These are phyloP conservation scores for Pulveroboletus sp. DNA, from an alignment of 768 basidiomycete species.

Conservation along the genomic window DNA sequence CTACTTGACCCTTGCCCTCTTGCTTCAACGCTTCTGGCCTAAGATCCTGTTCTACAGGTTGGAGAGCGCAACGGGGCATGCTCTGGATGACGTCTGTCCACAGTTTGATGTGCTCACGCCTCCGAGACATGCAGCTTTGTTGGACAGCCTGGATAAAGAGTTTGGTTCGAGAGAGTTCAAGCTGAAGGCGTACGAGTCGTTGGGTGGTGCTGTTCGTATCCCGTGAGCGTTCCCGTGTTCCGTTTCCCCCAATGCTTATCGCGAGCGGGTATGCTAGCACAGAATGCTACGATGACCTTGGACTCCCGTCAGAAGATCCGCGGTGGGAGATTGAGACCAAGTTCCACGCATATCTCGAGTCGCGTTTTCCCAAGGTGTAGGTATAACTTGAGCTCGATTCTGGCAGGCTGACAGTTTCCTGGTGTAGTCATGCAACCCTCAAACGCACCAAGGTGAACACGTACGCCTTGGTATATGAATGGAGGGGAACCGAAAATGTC, in stretches of 20 bases:
- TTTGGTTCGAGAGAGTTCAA: slow-evolving; percentile 26
- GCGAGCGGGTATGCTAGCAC: slow-evolving; percentile 36
- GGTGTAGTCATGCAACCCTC: slow-evolving; percentile 43
- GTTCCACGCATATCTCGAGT: slow-evolving; percentile 26
- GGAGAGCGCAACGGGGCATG: background rate
- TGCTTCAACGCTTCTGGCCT: slow-evolving; percentile 7
- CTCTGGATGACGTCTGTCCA: slow-evolving; percentile 23
- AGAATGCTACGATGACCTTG: slow-evolving; percentile 51
- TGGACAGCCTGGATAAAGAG: slow-evolving; percentile 22
- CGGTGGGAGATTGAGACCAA: slow-evolving; percentile 34
- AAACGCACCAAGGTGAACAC: slow-evolving; percentile 56
- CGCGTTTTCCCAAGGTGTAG: slow-evolving; percentile 62
- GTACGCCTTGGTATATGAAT: slow-evolving; percentile 59
- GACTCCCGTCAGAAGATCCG: slow-evolving; percentile 44
- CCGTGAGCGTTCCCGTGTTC: slow-evolving; percentile 16
- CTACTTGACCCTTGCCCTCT: slow-evolving; percentile 11
- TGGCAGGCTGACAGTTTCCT: background rate
- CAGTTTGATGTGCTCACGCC: slow-evolving; percentile 21
- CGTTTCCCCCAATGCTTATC: background rate
- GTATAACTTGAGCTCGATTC: slow-evolving; percentile 8
- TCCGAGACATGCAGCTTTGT: slow-evolving; percentile 13
- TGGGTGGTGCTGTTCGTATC: slow-evolving; percentile 38
- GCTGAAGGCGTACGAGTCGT: slow-evolving; percentile 28
- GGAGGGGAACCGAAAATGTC: slow-evolving; percentile 50
- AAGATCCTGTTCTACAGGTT: background rate